Percentiles rank a stretch among this genome's conserved stretches.
phyloP scores from a whole-genome alignment of 805 yeast genomes.

The Wickerhamiella occidentalis region DNA sequence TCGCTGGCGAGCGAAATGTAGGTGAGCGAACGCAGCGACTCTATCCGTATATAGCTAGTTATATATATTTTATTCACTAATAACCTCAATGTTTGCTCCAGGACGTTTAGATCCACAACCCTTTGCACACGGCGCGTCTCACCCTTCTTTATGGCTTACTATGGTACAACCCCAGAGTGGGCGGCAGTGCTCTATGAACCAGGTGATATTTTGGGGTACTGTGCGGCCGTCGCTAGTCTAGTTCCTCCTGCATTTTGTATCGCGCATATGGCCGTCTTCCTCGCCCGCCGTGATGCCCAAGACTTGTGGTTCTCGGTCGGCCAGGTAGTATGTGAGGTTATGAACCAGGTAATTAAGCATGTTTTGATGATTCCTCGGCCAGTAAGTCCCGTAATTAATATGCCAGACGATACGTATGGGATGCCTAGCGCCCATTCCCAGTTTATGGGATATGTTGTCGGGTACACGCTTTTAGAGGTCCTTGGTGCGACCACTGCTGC shows the following conservation, averaged over 20 bases:
- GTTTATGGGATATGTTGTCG: conserved; percentile 73
- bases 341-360: conserved; percentile 57
- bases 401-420: conserved; percentile 54
- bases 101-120: not conserved
- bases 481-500: conserved; percentile 8
- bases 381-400: conserved; percentile 19
- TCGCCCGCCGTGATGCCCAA: conserved; percentile 72
- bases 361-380: conserved; percentile 68
- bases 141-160: conserved; percentile 9
- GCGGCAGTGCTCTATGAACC: conserved; percentile 75
- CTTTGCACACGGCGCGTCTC: not conserved
- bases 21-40: too few relatives aligned
- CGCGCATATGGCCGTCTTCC: conserved; percentile 73
- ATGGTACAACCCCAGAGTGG: conserved; percentile 40
- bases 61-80: too few relatives aligned
- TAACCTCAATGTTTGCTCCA: too few relatives aligned
- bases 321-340: conserved; percentile 63
- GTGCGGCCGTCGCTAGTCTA: conserved; percentile 62
- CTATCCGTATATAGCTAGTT: too few relatives aligned
- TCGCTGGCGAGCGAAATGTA: conserved; percentile 18
- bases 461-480: conserved; percentile 28
- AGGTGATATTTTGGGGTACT: conserved; percentile 43
- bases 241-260: conserved; percentile 69
- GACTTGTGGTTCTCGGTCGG: conserved; percentile 77
- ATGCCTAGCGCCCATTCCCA: conserved; percentile 98